These are phyloP conservation scores for Trichomonas gallinae DNA, from an alignment of 208 protist species.

Conservation along the genomic window DNA sequence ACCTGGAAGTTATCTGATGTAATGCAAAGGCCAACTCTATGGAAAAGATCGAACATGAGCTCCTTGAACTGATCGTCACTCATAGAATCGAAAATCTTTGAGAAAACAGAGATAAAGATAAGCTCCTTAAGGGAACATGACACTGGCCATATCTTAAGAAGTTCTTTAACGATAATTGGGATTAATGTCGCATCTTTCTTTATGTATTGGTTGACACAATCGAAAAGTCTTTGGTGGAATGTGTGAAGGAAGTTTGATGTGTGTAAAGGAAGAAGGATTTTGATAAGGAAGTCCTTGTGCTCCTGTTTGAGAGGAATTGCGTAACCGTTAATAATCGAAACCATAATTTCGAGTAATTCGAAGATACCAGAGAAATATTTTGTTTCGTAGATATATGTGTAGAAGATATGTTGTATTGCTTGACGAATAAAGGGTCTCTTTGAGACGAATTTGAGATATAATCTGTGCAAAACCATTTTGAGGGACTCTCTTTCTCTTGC, in stretches of 20 bases:
- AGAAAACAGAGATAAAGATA: not conserved
- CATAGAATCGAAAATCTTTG: not conserved
- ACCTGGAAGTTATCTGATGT: conserved; percentile 21
- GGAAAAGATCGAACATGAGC: not conserved
- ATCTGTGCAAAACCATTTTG: conserved; percentile 12
- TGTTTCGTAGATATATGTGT: conserved; percentile 13
- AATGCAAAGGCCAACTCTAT: not conserved
- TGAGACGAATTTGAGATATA: not conserved
- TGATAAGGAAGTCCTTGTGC: not conserved
- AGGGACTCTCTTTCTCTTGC: not conserved
- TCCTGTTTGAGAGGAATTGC: conserved; percentile 18
- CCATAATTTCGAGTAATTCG: conserved; percentile 23
- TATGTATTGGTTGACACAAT: conserved; percentile 2
- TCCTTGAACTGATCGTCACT: not conserved
- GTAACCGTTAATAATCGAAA: conserved; percentile 21
- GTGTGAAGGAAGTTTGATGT: not conserved
- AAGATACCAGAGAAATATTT: not conserved
- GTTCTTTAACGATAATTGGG: not conserved
- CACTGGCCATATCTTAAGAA: conserved; percentile 11
- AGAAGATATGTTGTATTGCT: conserved; percentile 13
- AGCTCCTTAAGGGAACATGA: not conserved
- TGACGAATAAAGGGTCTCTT: conserved; percentile 9
- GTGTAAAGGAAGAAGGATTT: not conserved
- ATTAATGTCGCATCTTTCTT: not conserved
- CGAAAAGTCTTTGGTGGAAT: not conserved